Conservation (phyloP, 2,329 filamentous ascomycete species). For the Fusarium nygamai region DNA sequence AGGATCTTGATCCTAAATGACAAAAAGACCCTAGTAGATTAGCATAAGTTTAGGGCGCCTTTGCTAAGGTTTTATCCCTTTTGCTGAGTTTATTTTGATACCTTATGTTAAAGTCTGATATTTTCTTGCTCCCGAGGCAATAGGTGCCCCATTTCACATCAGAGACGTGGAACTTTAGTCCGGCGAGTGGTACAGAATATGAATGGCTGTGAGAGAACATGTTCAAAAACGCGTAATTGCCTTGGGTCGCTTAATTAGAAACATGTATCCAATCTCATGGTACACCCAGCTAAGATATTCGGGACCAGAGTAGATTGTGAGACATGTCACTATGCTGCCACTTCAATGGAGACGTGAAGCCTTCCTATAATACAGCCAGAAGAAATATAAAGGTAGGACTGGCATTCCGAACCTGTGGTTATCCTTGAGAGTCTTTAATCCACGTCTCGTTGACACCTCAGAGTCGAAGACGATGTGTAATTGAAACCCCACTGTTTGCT, state of each 20-base stretch:
- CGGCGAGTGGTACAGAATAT: background rate
- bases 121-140: background rate
- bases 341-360: background rate
- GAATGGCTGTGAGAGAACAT: background rate
- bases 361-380: background rate
- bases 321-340: background rate
- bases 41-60: background rate
- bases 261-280: background rate
- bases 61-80: background rate
- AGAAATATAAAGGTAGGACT: background rate
- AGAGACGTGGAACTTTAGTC: background rate
- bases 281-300: background rate
- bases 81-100: background rate
- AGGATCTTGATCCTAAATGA: background rate
- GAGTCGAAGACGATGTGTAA: background rate
- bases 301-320: background rate
- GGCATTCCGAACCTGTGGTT: fast-evolving
- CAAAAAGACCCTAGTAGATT: background rate
- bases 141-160: background rate
- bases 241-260: background rate
- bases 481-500: too few species aligned
- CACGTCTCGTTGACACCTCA: background rate
- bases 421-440: fast-evolving
- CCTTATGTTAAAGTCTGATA: background rate
- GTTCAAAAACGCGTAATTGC: background rate